Percentiles rank a stretch among this genome's conserved stretches.
Evolutionary conservation across 495 filamentous ascomycete species (phyloP).

Genomic region (Penicillium parvum): DNA sequence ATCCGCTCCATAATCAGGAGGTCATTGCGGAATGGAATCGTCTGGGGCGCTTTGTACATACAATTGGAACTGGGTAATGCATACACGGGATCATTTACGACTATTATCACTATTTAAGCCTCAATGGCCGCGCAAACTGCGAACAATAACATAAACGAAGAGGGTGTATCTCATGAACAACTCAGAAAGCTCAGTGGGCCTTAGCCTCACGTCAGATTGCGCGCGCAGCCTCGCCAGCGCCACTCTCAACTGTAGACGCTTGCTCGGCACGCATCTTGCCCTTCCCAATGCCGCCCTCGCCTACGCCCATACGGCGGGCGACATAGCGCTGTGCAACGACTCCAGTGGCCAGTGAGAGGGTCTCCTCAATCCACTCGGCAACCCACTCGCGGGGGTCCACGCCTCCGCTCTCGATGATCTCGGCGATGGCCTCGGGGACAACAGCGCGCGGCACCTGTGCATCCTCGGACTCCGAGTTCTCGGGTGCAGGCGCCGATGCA

Average conservation of each 20-base stretch:
- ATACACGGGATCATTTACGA: slow-evolving; percentile 9
- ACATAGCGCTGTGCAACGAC: slow-evolving; percentile 95
- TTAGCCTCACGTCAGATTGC: slow-evolving; percentile 55
- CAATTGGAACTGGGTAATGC: background rate
- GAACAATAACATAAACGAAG: slow-evolving; percentile 1
- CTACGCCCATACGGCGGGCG: slow-evolving; percentile 90
- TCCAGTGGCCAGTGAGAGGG: slow-evolving; percentile 72
- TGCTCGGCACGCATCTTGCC: slow-evolving; percentile 77
- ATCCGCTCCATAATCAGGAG: background rate
- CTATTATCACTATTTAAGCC: background rate
- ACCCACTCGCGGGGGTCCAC: slow-evolving; percentile 97
- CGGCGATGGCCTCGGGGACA: slow-evolving; percentile 77
- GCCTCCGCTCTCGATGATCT: slow-evolving; percentile 83
- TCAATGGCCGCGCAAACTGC: background rate
- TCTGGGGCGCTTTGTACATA: slow-evolving; percentile 11
- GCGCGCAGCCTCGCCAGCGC: slow-evolving; percentile 78
- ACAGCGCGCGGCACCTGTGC: slow-evolving; percentile 34
- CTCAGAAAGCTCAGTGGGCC: no score
- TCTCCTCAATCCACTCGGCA: slow-evolving; percentile 93
- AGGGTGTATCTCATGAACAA: slow-evolving; percentile 24
- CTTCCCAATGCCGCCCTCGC: slow-evolving; percentile 64
- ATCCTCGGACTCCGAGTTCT: slow-evolving; percentile 32
- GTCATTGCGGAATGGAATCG: background rate
- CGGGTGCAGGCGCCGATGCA: slow-evolving; percentile 54
- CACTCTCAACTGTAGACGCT: slow-evolving; percentile 62